Evolutionary conservation across 208 protist genomes (phyloP).

Genomic region (Leishmania tropica): DNA sequence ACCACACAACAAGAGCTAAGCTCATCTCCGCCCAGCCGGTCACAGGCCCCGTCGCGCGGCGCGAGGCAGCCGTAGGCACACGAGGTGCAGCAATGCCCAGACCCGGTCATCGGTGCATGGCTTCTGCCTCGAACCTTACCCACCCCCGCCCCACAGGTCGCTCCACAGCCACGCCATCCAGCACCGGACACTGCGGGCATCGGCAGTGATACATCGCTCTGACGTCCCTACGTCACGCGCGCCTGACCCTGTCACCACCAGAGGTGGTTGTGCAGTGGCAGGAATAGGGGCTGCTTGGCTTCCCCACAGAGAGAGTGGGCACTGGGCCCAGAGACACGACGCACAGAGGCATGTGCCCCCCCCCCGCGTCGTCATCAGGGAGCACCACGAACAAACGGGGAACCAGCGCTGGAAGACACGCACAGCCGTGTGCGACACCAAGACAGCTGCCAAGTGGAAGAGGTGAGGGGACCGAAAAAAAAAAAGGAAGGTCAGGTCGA

Average conservation of each 20-base stretch:
- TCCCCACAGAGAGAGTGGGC: not conserved
- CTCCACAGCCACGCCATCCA: not conserved
- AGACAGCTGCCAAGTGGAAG: not conserved
- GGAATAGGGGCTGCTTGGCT: not conserved
- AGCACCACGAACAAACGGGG: not conserved
- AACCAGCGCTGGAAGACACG: not conserved
- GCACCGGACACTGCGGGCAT: not conserved
- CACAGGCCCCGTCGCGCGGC: not conserved
- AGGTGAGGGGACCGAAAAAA: not conserved
- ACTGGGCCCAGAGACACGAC: not conserved
- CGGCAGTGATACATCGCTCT: not conserved
- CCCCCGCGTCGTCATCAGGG: not conserved
- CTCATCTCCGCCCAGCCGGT: not conserved
- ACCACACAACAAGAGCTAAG: not conserved
- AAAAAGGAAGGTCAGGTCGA: conserved; percentile 5
- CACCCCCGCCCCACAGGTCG: not conserved
- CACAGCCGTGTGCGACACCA: not conserved
- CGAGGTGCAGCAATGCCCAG: not conserved
- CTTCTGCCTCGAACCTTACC: not conserved
- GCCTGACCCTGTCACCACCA: not conserved
- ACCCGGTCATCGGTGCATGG: not conserved
- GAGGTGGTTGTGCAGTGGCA: not conserved
- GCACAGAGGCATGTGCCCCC: not conserved
- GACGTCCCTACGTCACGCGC: not conserved
- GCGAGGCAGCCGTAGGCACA: not conserved